Evolutionary conservation across 73 alveolate species (phyloP).

Genomic region (Tetrahymena borealis): DNA sequence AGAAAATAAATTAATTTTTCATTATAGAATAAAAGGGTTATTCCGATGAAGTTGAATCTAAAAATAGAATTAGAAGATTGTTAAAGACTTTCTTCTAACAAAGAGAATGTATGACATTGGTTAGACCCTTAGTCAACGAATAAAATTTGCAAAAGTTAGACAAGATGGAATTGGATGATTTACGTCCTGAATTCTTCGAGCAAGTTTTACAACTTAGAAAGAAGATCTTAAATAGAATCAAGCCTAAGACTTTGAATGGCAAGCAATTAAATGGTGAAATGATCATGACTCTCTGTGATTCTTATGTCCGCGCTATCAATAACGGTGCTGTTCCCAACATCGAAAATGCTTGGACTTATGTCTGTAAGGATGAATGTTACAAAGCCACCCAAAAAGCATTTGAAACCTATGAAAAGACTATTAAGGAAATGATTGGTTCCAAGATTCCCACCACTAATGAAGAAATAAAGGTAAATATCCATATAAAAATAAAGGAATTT

Average conservation of each 20-base stretch:
- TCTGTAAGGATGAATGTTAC: conserved; percentile 64
- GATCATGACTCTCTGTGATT: conserved; percentile 55
- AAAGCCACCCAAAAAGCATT: conserved; percentile 52
- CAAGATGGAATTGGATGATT: conserved; percentile 66
- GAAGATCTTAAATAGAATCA: conserved; percentile 77
- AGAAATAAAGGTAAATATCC: conserved; percentile 10
- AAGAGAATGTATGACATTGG: conserved; percentile 85
- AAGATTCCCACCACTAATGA: conserved; percentile 33
- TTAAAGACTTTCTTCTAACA: conserved; percentile 84
- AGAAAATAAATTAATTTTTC: conserved; percentile 56
- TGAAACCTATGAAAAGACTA: conserved; percentile 37
- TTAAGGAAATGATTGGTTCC: conserved; percentile 2
- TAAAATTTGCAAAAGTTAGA: conserved; percentile 65
- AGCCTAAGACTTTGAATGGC: conserved; percentile 80
- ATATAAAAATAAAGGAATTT: too few species aligned
- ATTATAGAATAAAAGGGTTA: conserved; percentile 74
- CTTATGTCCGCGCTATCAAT: conserved; percentile 73
- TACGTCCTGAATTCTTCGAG: conserved; percentile 91
- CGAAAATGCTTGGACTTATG: conserved; percentile 65
- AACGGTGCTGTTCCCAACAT: conserved; percentile 75
- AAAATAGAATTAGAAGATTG: conserved; percentile 85
- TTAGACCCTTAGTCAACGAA: conserved; percentile 86
- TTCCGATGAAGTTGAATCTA: conserved; percentile 74
- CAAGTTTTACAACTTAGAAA: conserved; percentile 72
- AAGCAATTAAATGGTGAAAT: conserved; percentile 76